These are phyloP conservation scores for Arxiozyma heterogenica DNA, from an alignment of 1,139 yeast genomes.

Conservation along the genomic window DNA sequence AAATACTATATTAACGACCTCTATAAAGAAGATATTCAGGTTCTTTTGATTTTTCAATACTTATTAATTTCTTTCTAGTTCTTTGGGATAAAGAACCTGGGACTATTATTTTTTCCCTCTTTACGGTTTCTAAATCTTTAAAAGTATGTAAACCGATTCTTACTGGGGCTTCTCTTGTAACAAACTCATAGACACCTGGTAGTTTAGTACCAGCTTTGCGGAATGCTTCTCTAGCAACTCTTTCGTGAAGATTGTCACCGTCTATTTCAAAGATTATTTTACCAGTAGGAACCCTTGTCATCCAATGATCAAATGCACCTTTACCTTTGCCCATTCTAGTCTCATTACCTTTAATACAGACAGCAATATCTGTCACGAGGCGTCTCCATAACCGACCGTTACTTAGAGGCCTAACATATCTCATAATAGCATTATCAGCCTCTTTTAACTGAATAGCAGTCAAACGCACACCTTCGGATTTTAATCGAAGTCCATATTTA, in stretches of 20 bases:
- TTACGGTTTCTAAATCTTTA: slow-evolving; percentile 31
- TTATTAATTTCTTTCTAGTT: slow-evolving; percentile 59
- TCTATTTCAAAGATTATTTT: slow-evolving; percentile 79
- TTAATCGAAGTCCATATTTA: slow-evolving; percentile 74
- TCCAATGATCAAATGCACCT: slow-evolving; percentile 97
- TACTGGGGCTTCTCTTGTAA: slow-evolving; percentile 54
- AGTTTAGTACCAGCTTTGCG: slow-evolving; percentile 86
- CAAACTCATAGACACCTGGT: slow-evolving; percentile 87
- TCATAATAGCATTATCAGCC: slow-evolving; percentile 78
- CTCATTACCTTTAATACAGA: slow-evolving; percentile 94
- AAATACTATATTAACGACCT: slow-evolving; percentile 38
- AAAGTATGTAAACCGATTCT: slow-evolving; percentile 59
- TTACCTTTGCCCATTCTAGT: slow-evolving; percentile 99
- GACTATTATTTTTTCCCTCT: slow-evolving; percentile 30
- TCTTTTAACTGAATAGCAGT: slow-evolving; percentile 87
- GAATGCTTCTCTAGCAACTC: slow-evolving; percentile 83
- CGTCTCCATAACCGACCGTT: slow-evolving; percentile 71
- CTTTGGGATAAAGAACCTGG: slow-evolving; percentile 45
- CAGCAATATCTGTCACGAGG: slow-evolving; percentile 76
- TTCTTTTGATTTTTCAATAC: slow-evolving; percentile 41
- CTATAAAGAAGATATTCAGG: slow-evolving; percentile 45
- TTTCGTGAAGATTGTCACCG: slow-evolving; percentile 67
- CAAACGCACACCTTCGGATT: slow-evolving; percentile 76
- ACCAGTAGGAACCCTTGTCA: slow-evolving; percentile 92
- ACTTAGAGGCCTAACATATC: slow-evolving; percentile 52